These are phyloP conservation scores for Fusarium circinatum DNA, from an alignment of 2,329 filamentous ascomycete species.

Conservation along the genomic window DNA sequence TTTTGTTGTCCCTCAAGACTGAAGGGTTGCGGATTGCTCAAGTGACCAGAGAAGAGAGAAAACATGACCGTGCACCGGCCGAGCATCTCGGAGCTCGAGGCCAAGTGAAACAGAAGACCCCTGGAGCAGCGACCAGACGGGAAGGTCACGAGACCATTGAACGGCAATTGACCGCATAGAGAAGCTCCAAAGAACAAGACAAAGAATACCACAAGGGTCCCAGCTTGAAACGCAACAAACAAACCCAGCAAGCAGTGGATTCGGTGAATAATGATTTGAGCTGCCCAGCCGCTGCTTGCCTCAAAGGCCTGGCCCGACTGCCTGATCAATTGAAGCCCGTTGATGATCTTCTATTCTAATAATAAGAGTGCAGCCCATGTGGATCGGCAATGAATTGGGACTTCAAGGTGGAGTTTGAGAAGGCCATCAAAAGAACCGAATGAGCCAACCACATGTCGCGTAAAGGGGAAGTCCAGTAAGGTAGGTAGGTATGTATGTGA, in stretches of 20 bases:
- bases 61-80: slow-evolving; percentile 15
- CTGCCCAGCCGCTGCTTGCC: neutral
- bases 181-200: slow-evolving; percentile 26
- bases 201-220: slow-evolving; percentile 9
- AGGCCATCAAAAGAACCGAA: neutral
- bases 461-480: neutral
- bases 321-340: slow-evolving; percentile 25
- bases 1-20: slow-evolving; percentile 3
- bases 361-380: slow-evolving; percentile 10
- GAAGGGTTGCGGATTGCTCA: slow-evolving; percentile 13
- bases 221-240: slow-evolving; percentile 8
- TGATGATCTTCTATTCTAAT: slow-evolving; percentile 24
- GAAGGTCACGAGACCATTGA: slow-evolving; percentile 33
- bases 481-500: neutral
- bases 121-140: slow-evolving; percentile 18
- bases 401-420: slow-evolving; percentile 6
- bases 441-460: slow-evolving; percentile 12
- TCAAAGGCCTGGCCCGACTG: neutral
- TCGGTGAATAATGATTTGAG: slow-evolving; percentile 16
- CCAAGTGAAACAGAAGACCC: slow-evolving; percentile 21
- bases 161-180: slow-evolving; percentile 8
- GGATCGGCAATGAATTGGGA: slow-evolving; percentile 10
- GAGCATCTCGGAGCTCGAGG: slow-evolving; percentile 17
- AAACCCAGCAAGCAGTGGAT: slow-evolving; percentile 19
- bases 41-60: slow-evolving; percentile 1